phyloP scores from a whole-genome alignment of 2,329 filamentous ascomycete species.

The Colletotrichum coccodes region DNA sequence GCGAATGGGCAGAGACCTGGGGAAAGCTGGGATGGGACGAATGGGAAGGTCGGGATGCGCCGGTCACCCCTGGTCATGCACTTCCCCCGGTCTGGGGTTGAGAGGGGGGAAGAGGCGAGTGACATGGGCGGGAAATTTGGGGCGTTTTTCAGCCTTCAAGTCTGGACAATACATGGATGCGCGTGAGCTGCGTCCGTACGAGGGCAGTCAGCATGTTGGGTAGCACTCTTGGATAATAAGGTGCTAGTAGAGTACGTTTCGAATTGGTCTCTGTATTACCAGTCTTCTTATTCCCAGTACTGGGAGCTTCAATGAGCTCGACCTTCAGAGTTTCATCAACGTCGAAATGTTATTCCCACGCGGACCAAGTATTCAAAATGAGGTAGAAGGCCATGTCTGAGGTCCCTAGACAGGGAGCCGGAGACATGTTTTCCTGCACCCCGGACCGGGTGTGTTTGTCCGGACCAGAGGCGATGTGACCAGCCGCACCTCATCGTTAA shows the following conservation, averaged over 20 bases:
- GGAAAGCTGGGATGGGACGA: conserved; percentile 23
- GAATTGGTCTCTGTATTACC: neutral
- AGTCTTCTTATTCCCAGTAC: neutral
- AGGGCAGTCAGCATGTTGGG: neutral
- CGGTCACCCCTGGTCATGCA: conserved; percentile 27
- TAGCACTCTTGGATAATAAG: neutral
- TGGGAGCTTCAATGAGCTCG: neutral
- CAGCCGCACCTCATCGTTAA: neutral
- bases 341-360: neutral
- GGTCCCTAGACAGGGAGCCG: conserved; percentile 7
- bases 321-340: neutral
- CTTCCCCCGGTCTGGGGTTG: conserved; percentile 26
- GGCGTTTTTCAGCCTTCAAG: conserved; percentile 25
- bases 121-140: conserved; percentile 32
- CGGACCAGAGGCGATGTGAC: conserved; percentile 4
- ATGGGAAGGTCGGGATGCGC: conserved; percentile 27
- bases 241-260: neutral
- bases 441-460: conserved; percentile 11
- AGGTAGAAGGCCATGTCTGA: neutral
- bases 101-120: conserved; percentile 12
- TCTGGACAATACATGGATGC: conserved; percentile 1
- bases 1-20: conserved; percentile 30
- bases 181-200: neutral
- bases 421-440: conserved; percentile 16
- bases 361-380: neutral